phyloP scores from a whole-genome alignment of 257 asterid species.

The Scutellaria barbata region DNA sequence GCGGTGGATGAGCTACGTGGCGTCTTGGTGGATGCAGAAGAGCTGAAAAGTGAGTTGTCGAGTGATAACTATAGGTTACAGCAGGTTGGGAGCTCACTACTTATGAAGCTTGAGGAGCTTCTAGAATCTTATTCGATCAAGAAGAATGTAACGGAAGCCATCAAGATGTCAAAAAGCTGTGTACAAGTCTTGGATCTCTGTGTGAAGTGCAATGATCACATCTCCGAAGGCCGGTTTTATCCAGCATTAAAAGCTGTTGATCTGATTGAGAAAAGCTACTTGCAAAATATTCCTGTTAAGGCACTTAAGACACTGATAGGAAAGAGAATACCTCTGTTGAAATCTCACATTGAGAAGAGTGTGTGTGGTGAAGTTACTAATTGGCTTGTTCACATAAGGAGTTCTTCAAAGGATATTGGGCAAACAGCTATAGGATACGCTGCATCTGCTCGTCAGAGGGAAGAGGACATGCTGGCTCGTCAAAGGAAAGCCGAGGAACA shows the following conservation, averaged over 20 bases:
- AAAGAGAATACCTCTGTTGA: conserved; percentile 68
- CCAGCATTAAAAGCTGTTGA: conserved; percentile 92
- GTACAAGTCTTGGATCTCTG: conserved; percentile 82
- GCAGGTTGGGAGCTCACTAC: conserved; percentile 78
- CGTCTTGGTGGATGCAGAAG: conserved; percentile 92
- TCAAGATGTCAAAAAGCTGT: conserved; percentile 78
- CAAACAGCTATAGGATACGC: conserved; percentile 84
- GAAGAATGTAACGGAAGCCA: conserved; percentile 83
- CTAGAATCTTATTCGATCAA: conserved; percentile 73
- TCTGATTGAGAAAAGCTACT: conserved; percentile 70
- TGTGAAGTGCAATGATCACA: conserved; percentile 73
- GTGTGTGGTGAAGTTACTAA: conserved; percentile 83
- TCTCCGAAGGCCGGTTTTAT: conserved; percentile 79
- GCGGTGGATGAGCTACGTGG: conserved; percentile 98
- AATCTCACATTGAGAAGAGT: conserved; percentile 77
- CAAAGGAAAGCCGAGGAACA: conserved; percentile 94
- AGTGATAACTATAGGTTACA: conserved; percentile 80
- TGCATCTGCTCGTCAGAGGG: conserved; percentile 89
- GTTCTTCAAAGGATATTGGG: conserved; percentile 81
- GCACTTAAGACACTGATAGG: conserved; percentile 58
- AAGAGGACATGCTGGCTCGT: conserved; percentile 91
- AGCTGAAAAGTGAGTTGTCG: conserved; percentile 80
- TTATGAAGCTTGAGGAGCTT: conserved; percentile 83
- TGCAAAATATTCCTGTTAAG: conserved; percentile 74
- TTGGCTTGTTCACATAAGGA: conserved; percentile 89